phyloP scores from a whole-genome alignment of 2,329 filamentous ascomycete genomes.

The Penicillium sp. region DNA sequence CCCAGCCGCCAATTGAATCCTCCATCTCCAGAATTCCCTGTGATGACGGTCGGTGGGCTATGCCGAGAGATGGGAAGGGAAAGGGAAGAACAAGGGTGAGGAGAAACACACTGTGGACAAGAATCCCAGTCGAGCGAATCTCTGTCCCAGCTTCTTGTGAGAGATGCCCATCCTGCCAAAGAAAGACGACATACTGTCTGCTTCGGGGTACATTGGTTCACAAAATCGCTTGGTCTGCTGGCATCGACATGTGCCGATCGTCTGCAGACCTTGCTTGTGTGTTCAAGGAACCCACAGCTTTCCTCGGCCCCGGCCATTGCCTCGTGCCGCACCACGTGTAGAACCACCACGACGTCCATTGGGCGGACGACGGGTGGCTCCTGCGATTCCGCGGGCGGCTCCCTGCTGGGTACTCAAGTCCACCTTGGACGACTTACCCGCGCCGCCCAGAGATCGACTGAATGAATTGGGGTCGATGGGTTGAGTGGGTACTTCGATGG shows the following conservation, averaged over 20 bases:
- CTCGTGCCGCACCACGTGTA: slow-evolving; percentile 32
- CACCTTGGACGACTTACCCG: slow-evolving; percentile 25
- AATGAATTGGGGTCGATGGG: slow-evolving; percentile 48
- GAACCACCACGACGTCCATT: slow-evolving; percentile 32
- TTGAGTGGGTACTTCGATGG: slow-evolving; percentile 41
- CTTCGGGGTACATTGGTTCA: slow-evolving; percentile 18
- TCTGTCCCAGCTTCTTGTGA: slow-evolving; percentile 1
- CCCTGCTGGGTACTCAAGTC: slow-evolving; percentile 33
- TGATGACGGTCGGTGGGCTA: slow-evolving; percentile 11
- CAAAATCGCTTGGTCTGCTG: slow-evolving; percentile 12
- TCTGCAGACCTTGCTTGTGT: slow-evolving; percentile 18
- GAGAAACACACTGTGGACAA: slow-evolving; percentile 9
- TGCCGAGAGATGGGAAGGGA: slow-evolving; percentile 8
- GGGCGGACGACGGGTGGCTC: slow-evolving; percentile 30
- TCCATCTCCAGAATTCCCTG: slow-evolving; percentile 2
- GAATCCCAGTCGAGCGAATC: neutral
- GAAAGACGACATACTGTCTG: slow-evolving; percentile 18
- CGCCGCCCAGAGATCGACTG: slow-evolving; percentile 36
- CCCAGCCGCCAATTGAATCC: slow-evolving; percentile 12
- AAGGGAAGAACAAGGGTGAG: slow-evolving; percentile 6
- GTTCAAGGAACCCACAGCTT: slow-evolving; percentile 45
- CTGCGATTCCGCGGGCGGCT: slow-evolving; percentile 31
- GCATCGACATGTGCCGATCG: slow-evolving; percentile 4
- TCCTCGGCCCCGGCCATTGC: slow-evolving; percentile 37
- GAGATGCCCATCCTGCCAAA: slow-evolving; percentile 13